Base-by-base conservation (phyloP, 2,329 filamentous ascomycete genomes). In the Scleromitrula shiraiana region DNA sequence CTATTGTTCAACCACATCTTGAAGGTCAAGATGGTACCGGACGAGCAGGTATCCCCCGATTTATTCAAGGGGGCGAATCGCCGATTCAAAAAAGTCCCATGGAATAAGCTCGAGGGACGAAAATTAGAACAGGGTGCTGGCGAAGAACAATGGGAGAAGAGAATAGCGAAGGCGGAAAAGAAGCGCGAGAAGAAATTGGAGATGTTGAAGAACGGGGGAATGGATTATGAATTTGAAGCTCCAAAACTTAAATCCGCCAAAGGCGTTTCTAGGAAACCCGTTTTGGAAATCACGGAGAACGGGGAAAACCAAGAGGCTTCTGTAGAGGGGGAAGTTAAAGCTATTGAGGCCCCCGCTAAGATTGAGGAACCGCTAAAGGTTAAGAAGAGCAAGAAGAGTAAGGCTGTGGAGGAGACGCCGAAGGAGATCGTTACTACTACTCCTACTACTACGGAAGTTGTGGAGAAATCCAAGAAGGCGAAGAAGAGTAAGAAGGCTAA, bases 1-100 rank as follows among this genome's bases (percentile, higher is more conserved):
- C 80, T 97, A 32, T 77, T 98, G 63, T 97, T 95, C 66, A 88
- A 88, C 5, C 91, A 96, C 65, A 85, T 97, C 53, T 74, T 98
- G 58, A 91, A 94, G 68, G 91, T 90, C 68, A 86, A 88, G 64
- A 72, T 82, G 20, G 77, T 96, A 4, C 80, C 87, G 4, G 71
- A 80, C 49, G 87, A 86, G 52, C 82, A 90, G 63, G 72, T 95
- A 36, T 88, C 94, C 64, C 76, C 82, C 20, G 76, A 88, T 53
- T 72, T 96, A 45, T 97, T 89, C 80, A 89, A 93, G 70, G 89
- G 89, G 30, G 88, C 89, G 61, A 91, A 94, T 68, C 82, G 80
- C 61, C 84, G 90, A 48, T 96, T 93, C 76, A 95, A 95, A 75
- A 76, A 77, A 53, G 81, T 91, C 10, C 91, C 93, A 17, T 84